Base-by-base conservation (phyloP, 345 rosid species). In the Dimocarpus longan region DNA sequence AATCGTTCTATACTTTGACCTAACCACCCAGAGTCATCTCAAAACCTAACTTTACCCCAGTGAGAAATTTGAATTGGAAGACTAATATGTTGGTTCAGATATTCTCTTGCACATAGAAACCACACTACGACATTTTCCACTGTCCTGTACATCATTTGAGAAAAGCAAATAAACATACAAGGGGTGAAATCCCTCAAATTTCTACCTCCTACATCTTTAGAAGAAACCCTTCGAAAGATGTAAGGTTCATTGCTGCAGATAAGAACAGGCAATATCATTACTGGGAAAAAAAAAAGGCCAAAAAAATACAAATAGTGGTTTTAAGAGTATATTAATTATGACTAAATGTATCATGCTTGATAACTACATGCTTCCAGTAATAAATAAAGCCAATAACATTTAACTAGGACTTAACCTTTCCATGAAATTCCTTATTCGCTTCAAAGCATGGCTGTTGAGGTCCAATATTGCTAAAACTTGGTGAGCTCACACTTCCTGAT, bases 401-500 rank as follows among this genome's bases (percentile, higher is more conserved):
- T 24, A 19, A 22, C 22, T 74, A 76, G 44, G 84, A 70, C 39
- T 48, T 73, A 8, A 82, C 80, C 72, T 66, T 78, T 10, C 63
- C 64, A 12, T 5, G 68, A 32, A 81, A 8, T 52, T 71, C 78
- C 63, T 66, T 71, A 13, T 71, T 80, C 54, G 67, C 62, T 66
- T 65, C 73, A 32, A 81, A 54, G 78, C 16, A 54, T 22, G 82
- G 77, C 76, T 75, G 79, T 78, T 82, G 77, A 64, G 82, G 54
- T 22, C 73, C 50, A 13, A 66, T 59, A 69, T 16, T 72, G 54
- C 60, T 57, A 73, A 56, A 76, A 68, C 63, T 77, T 24, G 88
- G 78, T n/a, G 80, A 42, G 83, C 80, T 70, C 39, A 21, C 52
- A 68, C 54, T 80, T 21, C 73, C 80, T 3, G 70, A 46, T 6